Base-by-base conservation (phyloP, 345 rosid genomes). In the Pistacia atlantica region DNA sequence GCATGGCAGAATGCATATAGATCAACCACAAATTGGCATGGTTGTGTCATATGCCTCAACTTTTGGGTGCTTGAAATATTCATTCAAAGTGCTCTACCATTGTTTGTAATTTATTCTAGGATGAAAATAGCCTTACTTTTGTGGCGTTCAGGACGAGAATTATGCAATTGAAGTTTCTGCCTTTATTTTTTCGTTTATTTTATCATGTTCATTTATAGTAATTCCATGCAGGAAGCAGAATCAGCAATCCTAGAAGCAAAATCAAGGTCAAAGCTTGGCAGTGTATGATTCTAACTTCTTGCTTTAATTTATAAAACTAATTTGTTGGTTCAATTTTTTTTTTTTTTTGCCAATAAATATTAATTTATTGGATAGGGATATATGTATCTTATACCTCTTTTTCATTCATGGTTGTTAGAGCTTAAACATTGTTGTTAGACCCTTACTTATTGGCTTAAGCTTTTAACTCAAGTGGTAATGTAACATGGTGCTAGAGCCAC, bases 221-320 rank as follows among this genome's bases (percentile, higher is more conserved):
- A 59, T 74, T 67, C 31, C 37, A 16, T 83, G 81, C 84, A 93
- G 99, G 99, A 96, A 82, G 90, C 91, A 78, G 97, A 93, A 86
- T 85, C 90, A 75, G 95, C 99, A 76, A 92, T 93, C 46, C 87
- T 96, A 80, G 99, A 93, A 82, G 97, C 97, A 75, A 86, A 83
- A 64, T 85, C 92, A 42, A 90, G 90, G 87, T 92, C 97, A 64
- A 96, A 89, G 89, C 81, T 71, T 77, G 97, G 92, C 89, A 93
- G 82, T 88, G 99, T 96, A 92, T 74, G 94, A 71, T 78, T 84
- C 62, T 48, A 63, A 55, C 79, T 81, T 79, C 61, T 37, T 56
- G 25, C 66, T 63, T 73, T 75, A 54, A 11, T 80, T 71, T 62
- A 58, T 31, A 37, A 75, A 31, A 8, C 56, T 62, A 31, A 45